Evolutionary conservation across 345 rosid genomes (phyloP).

Genomic region (Rhizophora apiculata): DNA sequence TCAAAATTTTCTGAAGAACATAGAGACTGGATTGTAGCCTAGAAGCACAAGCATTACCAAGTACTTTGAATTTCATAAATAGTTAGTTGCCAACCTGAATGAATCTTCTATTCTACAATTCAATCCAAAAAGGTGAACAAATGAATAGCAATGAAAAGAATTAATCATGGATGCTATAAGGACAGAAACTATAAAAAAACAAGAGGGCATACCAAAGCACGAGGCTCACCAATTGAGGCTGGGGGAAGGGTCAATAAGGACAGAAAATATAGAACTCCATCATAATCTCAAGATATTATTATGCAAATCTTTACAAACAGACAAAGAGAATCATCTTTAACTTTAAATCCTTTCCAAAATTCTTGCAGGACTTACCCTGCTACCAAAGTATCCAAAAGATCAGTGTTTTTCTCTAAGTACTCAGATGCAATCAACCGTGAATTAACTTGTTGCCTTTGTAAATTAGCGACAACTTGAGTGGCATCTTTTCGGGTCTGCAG

Average conservation of each 20-base stretch:
- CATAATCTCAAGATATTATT: neutral
- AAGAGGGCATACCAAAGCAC: neutral
- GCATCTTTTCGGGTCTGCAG: conserved; percentile 94
- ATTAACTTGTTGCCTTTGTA: conserved; percentile 92
- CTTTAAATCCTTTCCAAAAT: neutral
- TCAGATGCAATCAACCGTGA: conserved; percentile 91
- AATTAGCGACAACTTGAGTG: conserved; percentile 95
- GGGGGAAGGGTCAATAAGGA: neutral
- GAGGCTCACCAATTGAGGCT: too few relatives aligned
- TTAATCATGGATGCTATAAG: neutral
- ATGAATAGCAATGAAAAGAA: neutral
- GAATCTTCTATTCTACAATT: neutral
- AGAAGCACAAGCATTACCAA: too few relatives aligned
- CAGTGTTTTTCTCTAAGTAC: conserved; percentile 74
- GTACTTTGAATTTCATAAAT: neutral
- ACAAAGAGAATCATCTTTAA: conserved; percentile 5
- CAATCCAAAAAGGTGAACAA: neutral
- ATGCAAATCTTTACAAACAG: neutral
- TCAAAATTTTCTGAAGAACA: too few relatives aligned
- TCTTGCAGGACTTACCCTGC: conserved; percentile 53
- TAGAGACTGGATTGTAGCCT: too few relatives aligned
- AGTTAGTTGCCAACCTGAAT: neutral
- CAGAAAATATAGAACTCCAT: neutral
- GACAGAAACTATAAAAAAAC: neutral
- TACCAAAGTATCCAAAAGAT: conserved; percentile 77